These are phyloP conservation scores for Boletus speciosus DNA, from an alignment of 768 basidiomycete species.

Conservation along the genomic window DNA sequence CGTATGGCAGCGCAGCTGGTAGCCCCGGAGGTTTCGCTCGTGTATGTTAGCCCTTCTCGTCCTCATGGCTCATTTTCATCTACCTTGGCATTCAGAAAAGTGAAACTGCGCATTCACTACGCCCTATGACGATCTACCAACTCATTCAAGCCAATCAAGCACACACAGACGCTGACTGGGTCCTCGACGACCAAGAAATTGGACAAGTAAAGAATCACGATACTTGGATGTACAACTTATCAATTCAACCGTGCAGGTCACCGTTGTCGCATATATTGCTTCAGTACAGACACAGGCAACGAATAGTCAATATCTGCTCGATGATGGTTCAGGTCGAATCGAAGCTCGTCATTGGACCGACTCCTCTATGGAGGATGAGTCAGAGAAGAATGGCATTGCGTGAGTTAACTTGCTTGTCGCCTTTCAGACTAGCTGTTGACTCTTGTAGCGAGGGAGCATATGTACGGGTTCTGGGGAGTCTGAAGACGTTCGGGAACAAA, in stretches of 20 bases:
- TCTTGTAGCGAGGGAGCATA: conserved; percentile 63
- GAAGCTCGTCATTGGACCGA: conserved; percentile 86
- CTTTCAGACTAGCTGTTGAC: not conserved
- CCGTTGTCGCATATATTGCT: conserved; percentile 70
- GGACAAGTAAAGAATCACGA: conserved; percentile 56
- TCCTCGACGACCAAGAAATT: conserved; percentile 73
- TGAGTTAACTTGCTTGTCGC: conserved; percentile 25
- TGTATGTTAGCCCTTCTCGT: conserved; percentile 28
- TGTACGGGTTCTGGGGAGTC: conserved; percentile 73
- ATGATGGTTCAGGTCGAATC: conserved; percentile 81
- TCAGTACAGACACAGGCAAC: conserved; percentile 70
- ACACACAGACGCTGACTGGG: conserved; percentile 87
- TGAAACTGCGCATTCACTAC: conserved; percentile 45
- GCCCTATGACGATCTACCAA: conserved; percentile 79
- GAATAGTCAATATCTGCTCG: conserved; percentile 73
- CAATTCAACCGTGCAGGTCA: conserved; percentile 44
- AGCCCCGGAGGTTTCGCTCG: conserved; percentile 56
- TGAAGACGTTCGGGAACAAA: conserved; percentile 81
- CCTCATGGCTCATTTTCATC: not conserved
- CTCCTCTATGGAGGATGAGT: conserved; percentile 53
- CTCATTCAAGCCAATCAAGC: conserved; percentile 73
- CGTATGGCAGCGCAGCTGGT: conserved; percentile 50
- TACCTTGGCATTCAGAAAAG: conserved; percentile 28
- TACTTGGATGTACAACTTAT: not conserved
- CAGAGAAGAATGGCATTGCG: conserved; percentile 46